Evolutionary conservation across 2,329 filamentous ascomycete species (phyloP).

Genomic region (Claviceps maximensis): DNA sequence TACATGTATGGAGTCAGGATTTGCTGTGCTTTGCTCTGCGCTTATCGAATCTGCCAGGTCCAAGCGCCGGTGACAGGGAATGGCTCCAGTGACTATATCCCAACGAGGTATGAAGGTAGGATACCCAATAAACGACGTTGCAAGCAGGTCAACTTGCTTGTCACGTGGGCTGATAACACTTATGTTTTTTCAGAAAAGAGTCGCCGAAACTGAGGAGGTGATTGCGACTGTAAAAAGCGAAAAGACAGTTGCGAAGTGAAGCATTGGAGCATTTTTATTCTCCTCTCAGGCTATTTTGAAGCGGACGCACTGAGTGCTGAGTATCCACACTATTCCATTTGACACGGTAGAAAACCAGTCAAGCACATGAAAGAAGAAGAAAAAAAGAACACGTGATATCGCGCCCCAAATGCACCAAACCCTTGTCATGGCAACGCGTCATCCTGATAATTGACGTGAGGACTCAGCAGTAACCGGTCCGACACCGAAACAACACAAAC

Average conservation of each 20-base stretch:
- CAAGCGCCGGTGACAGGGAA: not conserved
- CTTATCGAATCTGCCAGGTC: not conserved
- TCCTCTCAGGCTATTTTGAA: not conserved
- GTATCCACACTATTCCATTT: not conserved
- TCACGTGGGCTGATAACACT: not conserved
- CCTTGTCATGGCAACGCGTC: not conserved
- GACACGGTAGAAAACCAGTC: not conserved
- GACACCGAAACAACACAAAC: not conserved
- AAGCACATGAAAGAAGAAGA: too few relatives aligned
- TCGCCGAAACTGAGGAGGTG: not conserved
- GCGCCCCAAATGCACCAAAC: not conserved
- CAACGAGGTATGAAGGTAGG: too few relatives aligned
- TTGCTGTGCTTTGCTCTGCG: not conserved
- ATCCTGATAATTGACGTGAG: not conserved
- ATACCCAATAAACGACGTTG: not conserved
- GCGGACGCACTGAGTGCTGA: not conserved
- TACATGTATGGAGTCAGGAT: not conserved
- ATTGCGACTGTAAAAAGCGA: not conserved
- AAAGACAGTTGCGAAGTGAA: too few relatives aligned
- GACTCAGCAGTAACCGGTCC: not conserved
- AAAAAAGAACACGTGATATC: conserved; percentile 4
- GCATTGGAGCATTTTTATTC: not conserved
- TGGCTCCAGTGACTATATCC: not conserved
- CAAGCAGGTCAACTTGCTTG: not conserved
- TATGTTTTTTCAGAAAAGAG: not conserved